Conservation (phyloP, 192 early-diverging fungal genomes). For the Phlyctochytrium planicorne region DNA sequence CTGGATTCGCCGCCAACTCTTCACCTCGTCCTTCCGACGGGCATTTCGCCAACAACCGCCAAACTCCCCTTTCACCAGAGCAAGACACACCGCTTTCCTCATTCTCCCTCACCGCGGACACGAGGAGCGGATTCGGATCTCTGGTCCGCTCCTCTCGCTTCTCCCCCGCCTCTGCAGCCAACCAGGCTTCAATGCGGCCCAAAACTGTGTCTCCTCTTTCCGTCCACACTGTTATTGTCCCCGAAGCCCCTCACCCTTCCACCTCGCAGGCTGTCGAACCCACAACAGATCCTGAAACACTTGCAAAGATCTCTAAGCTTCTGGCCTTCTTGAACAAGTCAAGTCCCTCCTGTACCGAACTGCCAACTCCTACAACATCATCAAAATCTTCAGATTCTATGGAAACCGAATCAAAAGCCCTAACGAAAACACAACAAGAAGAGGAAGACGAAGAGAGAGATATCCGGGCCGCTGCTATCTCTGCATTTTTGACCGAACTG, state of each 20-base stretch:
- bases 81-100: background rate
- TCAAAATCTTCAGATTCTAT: too few species aligned
- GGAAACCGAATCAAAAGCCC: too few species aligned
- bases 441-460: too few species aligned
- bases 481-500: too few species aligned
- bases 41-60: background rate
- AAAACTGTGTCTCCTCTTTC: background rate
- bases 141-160: background rate
- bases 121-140: background rate
- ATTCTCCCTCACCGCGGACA: background rate
- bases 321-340: too few species aligned
- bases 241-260: slow-evolving; percentile 3
- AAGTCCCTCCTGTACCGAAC: too few species aligned
- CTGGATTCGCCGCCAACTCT: background rate
- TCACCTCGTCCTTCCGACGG: background rate
- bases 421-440: too few species aligned
- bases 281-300: too few species aligned
- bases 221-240: slow-evolving; percentile 12
- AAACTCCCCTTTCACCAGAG: background rate
- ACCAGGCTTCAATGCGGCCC: background rate
- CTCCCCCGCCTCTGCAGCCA: background rate
- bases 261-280: too few species aligned
- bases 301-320: too few species aligned
- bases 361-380: too few species aligned
- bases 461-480: too few species aligned